Conservation (phyloP, 1,284 basidiomycete species). For the Tilletiopsis washingtonensis region DNA sequence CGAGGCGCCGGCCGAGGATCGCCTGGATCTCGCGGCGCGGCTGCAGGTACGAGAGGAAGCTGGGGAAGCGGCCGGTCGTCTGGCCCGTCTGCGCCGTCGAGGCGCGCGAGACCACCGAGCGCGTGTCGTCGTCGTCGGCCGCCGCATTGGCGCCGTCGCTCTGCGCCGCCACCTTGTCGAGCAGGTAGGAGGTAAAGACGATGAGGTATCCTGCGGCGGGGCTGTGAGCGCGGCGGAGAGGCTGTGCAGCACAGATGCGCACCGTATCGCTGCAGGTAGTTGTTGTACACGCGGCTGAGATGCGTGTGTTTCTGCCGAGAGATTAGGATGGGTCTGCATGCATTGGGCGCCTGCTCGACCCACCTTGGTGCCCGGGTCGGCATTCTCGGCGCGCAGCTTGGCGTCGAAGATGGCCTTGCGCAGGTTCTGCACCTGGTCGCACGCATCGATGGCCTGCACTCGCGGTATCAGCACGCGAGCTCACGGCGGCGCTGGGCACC, state of each 20-base stretch:
- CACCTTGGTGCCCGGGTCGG: slow-evolving; percentile 29
- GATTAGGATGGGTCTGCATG: slow-evolving; percentile 5
- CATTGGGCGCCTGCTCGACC: no score
- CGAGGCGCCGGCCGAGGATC: slow-evolving; percentile 14
- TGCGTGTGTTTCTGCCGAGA: slow-evolving; percentile 20
- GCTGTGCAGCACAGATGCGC: no score
- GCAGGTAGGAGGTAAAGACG: slow-evolving; percentile 85
- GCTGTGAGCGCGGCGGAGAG: not conserved
- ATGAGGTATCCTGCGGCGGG: slow-evolving; percentile 64
- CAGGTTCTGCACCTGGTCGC: slow-evolving; percentile 46
- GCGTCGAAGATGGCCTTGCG: slow-evolving; percentile 44
- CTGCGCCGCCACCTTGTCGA: slow-evolving; percentile 47
- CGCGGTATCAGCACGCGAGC: not conserved
- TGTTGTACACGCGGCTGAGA: slow-evolving; percentile 29
- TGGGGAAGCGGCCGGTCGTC: slow-evolving; percentile 23
- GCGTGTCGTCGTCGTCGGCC: not conserved
- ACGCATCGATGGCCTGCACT: slow-evolving; percentile 33
- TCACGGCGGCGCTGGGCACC: not conserved
- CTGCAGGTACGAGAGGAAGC: slow-evolving; percentile 40
- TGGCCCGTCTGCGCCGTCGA: not conserved
- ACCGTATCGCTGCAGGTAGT: slow-evolving; percentile 55
- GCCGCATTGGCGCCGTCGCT: slow-evolving; percentile 9
- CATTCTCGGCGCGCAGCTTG: slow-evolving; percentile 38
- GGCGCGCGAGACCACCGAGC: not conserved
- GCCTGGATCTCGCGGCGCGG: slow-evolving; percentile 36